Percentiles rank a stretch among this genome's conserved stretches.
Conservation (phyloP, 305 asterid genomes). For the Withania somnifera region DNA sequence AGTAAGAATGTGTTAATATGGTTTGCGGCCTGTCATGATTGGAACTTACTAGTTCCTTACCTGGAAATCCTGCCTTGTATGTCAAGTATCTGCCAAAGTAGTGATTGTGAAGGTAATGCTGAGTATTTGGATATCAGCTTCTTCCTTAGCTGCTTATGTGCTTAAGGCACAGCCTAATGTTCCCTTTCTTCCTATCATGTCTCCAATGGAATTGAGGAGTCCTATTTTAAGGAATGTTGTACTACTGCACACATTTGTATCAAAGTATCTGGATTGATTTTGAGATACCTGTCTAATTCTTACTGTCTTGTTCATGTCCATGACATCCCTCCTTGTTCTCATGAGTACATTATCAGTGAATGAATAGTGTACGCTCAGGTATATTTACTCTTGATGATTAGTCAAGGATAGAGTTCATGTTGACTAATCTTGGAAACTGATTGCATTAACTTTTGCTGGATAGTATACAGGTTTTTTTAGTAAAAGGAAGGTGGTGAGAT, state of each 20-base stretch:
- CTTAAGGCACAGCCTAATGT: neutral
- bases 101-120: neutral
- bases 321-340: neutral
- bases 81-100: neutral
- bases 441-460: neutral
- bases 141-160: neutral
- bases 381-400: neutral
- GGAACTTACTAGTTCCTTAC: neutral
- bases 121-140: neutral
- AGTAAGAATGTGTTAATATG: neutral
- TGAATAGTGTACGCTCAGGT: neutral
- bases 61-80: neutral
- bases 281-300: neutral
- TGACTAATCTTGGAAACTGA: neutral
- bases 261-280: neutral
- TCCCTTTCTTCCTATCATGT: neutral
- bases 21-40: neutral
- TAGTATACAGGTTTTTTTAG: neutral
- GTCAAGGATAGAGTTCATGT: neutral
- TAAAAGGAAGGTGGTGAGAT: neutral
- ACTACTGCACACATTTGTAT: neutral
- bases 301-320: neutral
- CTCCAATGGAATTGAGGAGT: no score
- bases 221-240: neutral
- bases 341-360: neutral